Evolutionary conservation across 108 stramenopile species (phyloP).

Genomic region (Parietichytrium sp.): DNA sequence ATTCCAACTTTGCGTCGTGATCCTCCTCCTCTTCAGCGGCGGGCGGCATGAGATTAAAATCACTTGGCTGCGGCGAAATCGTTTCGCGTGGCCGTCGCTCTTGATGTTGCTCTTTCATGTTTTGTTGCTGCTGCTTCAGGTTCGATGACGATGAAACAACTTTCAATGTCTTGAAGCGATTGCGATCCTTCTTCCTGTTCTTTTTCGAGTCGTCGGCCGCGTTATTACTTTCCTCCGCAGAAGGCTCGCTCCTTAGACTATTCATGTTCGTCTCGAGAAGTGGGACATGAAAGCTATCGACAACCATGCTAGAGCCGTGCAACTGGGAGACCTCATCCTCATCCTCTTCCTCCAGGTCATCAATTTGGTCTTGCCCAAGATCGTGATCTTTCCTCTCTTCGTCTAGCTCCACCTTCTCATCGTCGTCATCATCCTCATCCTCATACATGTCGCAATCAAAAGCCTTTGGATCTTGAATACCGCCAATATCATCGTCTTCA

Average conservation of each 20-base stretch:
- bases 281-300: too few species aligned
- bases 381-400: not conserved
- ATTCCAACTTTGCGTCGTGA: not conserved
- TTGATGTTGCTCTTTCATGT: too few species aligned
- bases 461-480: conserved; percentile 11
- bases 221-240: not conserved
- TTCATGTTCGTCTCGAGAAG: not conserved
- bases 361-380: not conserved
- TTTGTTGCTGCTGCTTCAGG: too few species aligned
- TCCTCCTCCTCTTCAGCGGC: too few species aligned
- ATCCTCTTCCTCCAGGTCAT: not conserved
- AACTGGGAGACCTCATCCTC: not conserved
- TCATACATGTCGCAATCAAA: conserved; percentile 31
- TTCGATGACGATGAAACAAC: too few species aligned
- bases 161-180: not conserved
- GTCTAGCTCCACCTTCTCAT: not conserved
- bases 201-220: not conserved
- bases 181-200: too few species aligned
- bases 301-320: not conserved
- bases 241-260: not conserved
- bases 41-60: too few species aligned
- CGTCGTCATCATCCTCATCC: not conserved
- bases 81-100: too few species aligned
- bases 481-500: not conserved
- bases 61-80: too few species aligned